Conservation (phyloP, 331 rosid species). For the Pyrus hybrid region DNA sequence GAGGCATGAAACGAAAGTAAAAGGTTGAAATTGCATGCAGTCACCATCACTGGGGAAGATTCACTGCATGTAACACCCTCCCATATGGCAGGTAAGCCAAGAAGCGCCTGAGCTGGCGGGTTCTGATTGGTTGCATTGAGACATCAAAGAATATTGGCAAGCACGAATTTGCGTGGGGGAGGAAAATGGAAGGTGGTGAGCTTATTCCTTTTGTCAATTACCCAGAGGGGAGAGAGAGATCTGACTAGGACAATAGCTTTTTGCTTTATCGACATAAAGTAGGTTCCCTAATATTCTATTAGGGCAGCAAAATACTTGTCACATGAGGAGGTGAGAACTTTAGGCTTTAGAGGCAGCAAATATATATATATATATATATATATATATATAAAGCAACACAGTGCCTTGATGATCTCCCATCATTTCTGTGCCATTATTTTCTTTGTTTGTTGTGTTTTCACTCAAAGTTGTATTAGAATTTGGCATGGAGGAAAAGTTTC, state of each 20-base stretch:
- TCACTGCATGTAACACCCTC: constrained; percentile 13
- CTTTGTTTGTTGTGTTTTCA: constrained; percentile 14
- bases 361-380: not conserved
- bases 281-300: constrained; percentile 35
- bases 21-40: constrained; percentile 16
- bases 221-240: constrained; percentile 12
- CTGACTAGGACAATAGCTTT: constrained; percentile 30
- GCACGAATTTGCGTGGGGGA: constrained; percentile 27
- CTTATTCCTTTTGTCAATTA: constrained; percentile 21
- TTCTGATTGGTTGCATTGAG: constrained; percentile 36
- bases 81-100: constrained; percentile 29
- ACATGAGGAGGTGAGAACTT: constrained; percentile 22
- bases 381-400: constrained; percentile 27
- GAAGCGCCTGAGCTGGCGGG: constrained; percentile 38
- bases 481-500: constrained; percentile 43
- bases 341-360: not conserved
- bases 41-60: constrained; percentile 27
- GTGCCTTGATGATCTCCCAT: constrained; percentile 26
- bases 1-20: constrained; percentile 14
- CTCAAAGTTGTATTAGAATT: not conserved
- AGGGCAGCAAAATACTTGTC: constrained; percentile 31
- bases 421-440: constrained; percentile 12
- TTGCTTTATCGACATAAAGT: constrained; percentile 34
- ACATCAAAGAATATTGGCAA: constrained; percentile 28
- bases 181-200: constrained; percentile 23